Conservation (phyloP, 164 flowering plant species). For the Berberis vulgaris region DNA sequence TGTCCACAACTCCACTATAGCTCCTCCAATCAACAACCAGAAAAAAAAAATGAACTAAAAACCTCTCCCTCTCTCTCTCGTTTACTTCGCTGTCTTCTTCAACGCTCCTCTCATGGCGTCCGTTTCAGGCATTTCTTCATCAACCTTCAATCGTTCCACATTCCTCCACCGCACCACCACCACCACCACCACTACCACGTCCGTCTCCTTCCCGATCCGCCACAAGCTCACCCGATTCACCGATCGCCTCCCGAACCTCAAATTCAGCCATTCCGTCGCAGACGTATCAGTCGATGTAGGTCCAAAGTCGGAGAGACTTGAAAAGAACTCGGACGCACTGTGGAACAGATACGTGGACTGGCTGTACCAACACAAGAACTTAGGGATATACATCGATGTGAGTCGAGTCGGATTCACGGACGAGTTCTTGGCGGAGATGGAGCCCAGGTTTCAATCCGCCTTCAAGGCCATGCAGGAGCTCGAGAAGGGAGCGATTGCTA, state of each 20-base stretch:
- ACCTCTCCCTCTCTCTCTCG: too few species aligned
- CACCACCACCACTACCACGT: too few species aligned
- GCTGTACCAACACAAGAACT: slow-evolving; percentile 94
- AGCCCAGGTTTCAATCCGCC: slow-evolving; percentile 57
- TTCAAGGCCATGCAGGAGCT: slow-evolving; percentile 67
- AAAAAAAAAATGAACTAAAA: too few species aligned
- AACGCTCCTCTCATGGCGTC: too few species aligned
- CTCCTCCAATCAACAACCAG: too few species aligned
- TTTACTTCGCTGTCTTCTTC: too few species aligned
- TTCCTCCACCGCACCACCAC: too few species aligned
- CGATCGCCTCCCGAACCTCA: slow-evolving; percentile 38
- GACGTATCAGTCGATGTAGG: slow-evolving; percentile 1
- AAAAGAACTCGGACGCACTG: slow-evolving; percentile 55
- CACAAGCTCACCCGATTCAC: background rate
- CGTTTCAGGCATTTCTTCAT: too few species aligned
- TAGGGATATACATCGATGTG: slow-evolving; percentile 73
- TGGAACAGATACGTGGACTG: slow-evolving; percentile 87
- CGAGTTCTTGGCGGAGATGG: slow-evolving; percentile 70
- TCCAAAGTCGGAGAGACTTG: slow-evolving; percentile 13
- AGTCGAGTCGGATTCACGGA: slow-evolving; percentile 82
- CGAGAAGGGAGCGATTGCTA: slow-evolving; percentile 85
- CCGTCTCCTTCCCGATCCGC: too few species aligned
- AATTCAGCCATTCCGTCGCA: slow-evolving; percentile 15
- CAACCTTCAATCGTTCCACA: too few species aligned
- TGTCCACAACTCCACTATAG: too few species aligned